Percentiles rank a stretch among this genome's conserved stretches.
Evolutionary conservation across 352 stramenopile species (phyloP).

Genomic region (Phytophthora rubi): DNA sequence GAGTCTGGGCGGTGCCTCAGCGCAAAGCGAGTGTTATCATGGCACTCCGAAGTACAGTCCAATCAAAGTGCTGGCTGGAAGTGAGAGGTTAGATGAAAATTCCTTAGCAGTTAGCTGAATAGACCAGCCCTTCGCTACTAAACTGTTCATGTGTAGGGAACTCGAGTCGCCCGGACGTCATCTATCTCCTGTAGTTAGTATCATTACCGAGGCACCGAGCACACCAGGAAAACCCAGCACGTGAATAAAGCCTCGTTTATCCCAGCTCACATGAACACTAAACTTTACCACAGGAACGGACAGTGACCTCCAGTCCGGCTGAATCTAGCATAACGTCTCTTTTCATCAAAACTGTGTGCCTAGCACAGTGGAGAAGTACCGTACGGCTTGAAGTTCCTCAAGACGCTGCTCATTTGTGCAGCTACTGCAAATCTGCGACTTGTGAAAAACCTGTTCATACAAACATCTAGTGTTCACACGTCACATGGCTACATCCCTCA

Average conservation of each 20-base stretch:
- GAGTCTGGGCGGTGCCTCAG: neutral
- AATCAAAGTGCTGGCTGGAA: conserved; percentile 2
- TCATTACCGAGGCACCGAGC: neutral
- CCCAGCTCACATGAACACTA: conserved; percentile 1
- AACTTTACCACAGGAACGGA: conserved; percentile 84
- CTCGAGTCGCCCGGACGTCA: neutral
- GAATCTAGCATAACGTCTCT: too few relatives aligned
- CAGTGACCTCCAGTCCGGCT: conserved; percentile 23
- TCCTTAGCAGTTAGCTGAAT: neutral
- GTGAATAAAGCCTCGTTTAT: neutral
- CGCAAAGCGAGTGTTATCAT: neutral
- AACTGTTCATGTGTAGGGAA: neutral
- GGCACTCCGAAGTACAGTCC: neutral
- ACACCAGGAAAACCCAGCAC: neutral
- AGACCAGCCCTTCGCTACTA: neutral
- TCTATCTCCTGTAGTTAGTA: neutral
- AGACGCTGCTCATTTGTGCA: neutral
- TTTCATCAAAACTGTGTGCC: too few relatives aligned
- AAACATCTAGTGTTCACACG: conserved; percentile 5
- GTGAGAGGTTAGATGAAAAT: conserved; percentile 6
- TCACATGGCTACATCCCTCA: conserved; percentile 11
- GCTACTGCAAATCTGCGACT: conserved; percentile 1
- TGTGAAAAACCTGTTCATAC: neutral
- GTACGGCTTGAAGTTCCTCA: too few relatives aligned
- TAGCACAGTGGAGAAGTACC: too few relatives aligned